Evolutionary conservation across 768 basidiomycete species (phyloP), one percentile per base, ranked within the genome.

Genomic region (Kondoa subrosea): DNA sequence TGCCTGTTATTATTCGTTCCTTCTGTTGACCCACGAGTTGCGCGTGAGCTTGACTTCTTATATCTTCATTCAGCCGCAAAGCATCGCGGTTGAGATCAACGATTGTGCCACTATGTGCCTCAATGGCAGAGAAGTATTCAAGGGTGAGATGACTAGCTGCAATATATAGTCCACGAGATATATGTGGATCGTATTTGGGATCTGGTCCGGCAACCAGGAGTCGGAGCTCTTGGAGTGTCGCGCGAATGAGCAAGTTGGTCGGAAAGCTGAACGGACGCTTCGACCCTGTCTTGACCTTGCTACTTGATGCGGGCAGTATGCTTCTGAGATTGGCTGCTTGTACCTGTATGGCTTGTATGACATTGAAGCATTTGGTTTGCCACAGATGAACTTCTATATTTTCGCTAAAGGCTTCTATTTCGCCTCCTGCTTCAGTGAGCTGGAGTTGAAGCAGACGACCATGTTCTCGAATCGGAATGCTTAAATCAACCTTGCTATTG

Each of bases 201-300:
- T 93, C 91, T 34, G 82, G 82, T n/a, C 85, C 83, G 4, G 88
- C 87, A 64, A 90, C 74, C 67, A 88, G 84, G 12, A 87, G 73
- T 30, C 85, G 83, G 59, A 87, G 78, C 34, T 82, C 82, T 0
- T 81, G 82, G 57, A 91, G 70, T 0, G 87, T 81, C 34, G 86
- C 26, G 31, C 84, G 82, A 27, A 81, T 72, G 3, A 81, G 79
- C 32, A 86, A 70, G 1, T 88, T 87, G 14, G 79, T 75, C 1
- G 84, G 83, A 26, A 87, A 76, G 1, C 50, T 34, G 15, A 68
- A 34, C n/a, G 30, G 57, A 33, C 21, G 25, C n/a, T n/a, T n/a
- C n/a, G n/a, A n/a, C n/a, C n/a, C n/a, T n/a, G n/a, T n/a, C n/a
- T n/a, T n/a, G n/a, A n/a, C n/a, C n/a, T n/a, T n/a, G n/a, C n/a